Base-by-base conservation (phyloP, 192 early-diverging fungal species). In the Haplosporangium gracile region DNA sequence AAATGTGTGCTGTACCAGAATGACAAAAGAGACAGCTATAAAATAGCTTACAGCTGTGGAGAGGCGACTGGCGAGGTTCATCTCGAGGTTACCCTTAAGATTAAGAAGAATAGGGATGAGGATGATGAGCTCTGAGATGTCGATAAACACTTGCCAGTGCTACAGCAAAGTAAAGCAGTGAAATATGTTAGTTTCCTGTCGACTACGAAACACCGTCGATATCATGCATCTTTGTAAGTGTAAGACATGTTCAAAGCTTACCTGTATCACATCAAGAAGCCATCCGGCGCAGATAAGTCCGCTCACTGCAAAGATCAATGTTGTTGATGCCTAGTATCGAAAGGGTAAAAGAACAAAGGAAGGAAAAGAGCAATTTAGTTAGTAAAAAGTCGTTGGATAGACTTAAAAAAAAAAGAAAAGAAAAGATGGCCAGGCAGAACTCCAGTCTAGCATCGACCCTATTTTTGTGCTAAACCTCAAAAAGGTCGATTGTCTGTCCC, bases 11-110 rank as follows among this genome's bases (percentile, higher is more conserved):
- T 2, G 70, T 42, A 38, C 8, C 9, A 38, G 13, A 4, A 15
- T n/a, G 15, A 9, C 9, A 40, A 29, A 26, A 70, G 15, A 13
- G 71, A 82, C 0, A 10, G 26, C 10, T 36, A 36, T 36, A 29
- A 26, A 9, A 47, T 55, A 13, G 36, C 87, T 93, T 87, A 95
- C 89, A 76, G 90, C 92, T 13, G 97, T 97, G 3, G 96, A 95
- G 26, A 98, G 89, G 11, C 97, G 92, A n/a, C 97, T 93, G 9
- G 96, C 95, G 73, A 98, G 91, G 70, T 96, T 98, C 91, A 97
- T 95, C 82, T 98, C 97, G 20, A 97, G 91, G 87, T 97, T 98
- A 74, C 97, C 96, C 77, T 98, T 98, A 26, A 98, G 87, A 79
- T 97, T 97, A 40, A 98, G 83, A 16, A 98, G 81, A 40, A 97